Percentiles rank a stretch among this genome's conserved stretches.
These are phyloP conservation scores for Lactarius deliciosus DNA, from an alignment of 768 basidiomycete species.

Conservation along the genomic window DNA sequence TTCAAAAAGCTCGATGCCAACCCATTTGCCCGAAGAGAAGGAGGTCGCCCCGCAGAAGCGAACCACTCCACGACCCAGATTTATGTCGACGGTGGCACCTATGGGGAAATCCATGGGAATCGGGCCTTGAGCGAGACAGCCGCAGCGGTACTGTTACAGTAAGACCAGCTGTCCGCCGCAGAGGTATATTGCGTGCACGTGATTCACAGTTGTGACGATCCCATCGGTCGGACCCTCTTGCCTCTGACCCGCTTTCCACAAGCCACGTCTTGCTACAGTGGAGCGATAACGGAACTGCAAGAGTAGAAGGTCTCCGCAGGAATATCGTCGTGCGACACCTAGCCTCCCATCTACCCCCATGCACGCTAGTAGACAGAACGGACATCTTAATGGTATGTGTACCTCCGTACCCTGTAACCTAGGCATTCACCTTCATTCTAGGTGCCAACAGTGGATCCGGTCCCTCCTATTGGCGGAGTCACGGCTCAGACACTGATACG, in stretches of 20 bases:
- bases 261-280: neutral
- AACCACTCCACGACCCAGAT: conserved; percentile 80
- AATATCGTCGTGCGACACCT: neutral
- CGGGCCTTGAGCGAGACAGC: conserved; percentile 1
- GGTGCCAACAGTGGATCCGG: conserved; percentile 25
- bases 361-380: conserved; percentile 23
- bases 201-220: neutral
- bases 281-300: neutral
- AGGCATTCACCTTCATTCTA: conserved; percentile 3
- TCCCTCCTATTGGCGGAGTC: conserved; percentile 27
- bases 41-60: conserved; percentile 82
- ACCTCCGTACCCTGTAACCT: neutral
- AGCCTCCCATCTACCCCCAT: neutral
- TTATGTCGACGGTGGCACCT: conserved; percentile 76
- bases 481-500: conserved; percentile 35
- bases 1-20: conserved; percentile 86
- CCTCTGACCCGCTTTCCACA: neutral
- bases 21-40: conserved; percentile 90
- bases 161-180: neutral
- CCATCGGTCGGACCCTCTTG: neutral
- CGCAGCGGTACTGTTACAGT: neutral
- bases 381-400: conserved; percentile 21
- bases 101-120: conserved; percentile 47
- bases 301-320: neutral
- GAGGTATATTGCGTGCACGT: neutral